Percentiles rank a stretch among this genome's conserved stretches.
Conservation (phyloP, 2,329 filamentous ascomycete species). For the Penicillium sp. region DNA sequence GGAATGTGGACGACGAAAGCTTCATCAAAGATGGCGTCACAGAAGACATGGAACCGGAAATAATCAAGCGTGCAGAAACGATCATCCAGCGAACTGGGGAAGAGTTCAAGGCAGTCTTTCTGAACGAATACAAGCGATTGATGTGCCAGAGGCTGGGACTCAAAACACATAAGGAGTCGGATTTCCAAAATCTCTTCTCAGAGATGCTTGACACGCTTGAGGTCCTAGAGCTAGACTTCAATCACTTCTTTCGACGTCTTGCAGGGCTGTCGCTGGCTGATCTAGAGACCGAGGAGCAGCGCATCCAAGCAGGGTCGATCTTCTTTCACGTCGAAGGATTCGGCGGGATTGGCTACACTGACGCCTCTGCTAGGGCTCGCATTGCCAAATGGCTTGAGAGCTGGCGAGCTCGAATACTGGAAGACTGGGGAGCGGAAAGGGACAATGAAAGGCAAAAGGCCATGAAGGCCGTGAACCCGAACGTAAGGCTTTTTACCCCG, state of each 20-base stretch:
- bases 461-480: slow-evolving; percentile 89
- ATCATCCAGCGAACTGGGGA: slow-evolving; percentile 77
- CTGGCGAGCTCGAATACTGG: slow-evolving; percentile 68
- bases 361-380: slow-evolving; percentile 62
- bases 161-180: slow-evolving; percentile 63
- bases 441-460: slow-evolving; percentile 63
- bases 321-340: slow-evolving; percentile 81
- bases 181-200: slow-evolving; percentile 81
- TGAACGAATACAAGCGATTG: slow-evolving; percentile 81
- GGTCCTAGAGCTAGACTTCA: slow-evolving; percentile 81
- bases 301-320: slow-evolving; percentile 62
- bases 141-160: slow-evolving; percentile 81
- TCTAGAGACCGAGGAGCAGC: slow-evolving; percentile 61
- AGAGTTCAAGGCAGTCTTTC: slow-evolving; percentile 83
- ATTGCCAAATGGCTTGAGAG: slow-evolving; percentile 77
- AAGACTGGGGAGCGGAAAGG: slow-evolving; percentile 68
- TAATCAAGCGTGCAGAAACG: slow-evolving; percentile 76
- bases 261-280: slow-evolving; percentile 61
- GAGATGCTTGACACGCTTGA: slow-evolving; percentile 78
- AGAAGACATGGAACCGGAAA: slow-evolving; percentile 64
- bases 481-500: slow-evolving; percentile 41
- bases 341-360: slow-evolving; percentile 56
- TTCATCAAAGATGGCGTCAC: slow-evolving; percentile 72
- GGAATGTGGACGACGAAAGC: slow-evolving; percentile 64
- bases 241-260: slow-evolving; percentile 85